Evolutionary conservation across 2,329 filamentous ascomycete genomes (phyloP).

Genomic region (Lecanosticta acicola): DNA sequence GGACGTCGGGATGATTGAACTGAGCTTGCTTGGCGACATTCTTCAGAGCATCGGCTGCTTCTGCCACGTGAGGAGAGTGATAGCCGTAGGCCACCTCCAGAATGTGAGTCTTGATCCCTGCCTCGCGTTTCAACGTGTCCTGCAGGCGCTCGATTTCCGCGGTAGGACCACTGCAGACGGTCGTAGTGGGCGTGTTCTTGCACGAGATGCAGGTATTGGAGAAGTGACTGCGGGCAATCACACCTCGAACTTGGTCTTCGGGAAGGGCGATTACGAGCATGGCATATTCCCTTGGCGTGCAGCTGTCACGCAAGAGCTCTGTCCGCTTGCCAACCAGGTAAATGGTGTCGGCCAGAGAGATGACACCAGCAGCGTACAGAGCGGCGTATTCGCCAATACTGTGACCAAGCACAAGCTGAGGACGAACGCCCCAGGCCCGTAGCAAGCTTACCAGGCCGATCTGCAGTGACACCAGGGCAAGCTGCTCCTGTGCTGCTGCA

Average conservation of each 20-base stretch:
- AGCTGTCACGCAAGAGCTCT: conserved; percentile 26
- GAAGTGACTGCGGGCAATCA: not conserved
- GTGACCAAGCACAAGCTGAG: conserved; percentile 28
- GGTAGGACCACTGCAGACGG: conserved; percentile 21
- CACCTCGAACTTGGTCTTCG: no score
- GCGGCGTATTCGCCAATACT: conserved; percentile 39
- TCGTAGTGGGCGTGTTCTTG: conserved; percentile 22
- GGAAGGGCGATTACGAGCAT: conserved; percentile 27
- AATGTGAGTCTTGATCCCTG: conserved; percentile 8
- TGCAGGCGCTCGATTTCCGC: conserved; percentile 11
- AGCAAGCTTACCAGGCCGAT: conserved; percentile 35
- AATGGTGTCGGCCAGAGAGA: conserved; percentile 31
- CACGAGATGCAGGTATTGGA: conserved; percentile 21
- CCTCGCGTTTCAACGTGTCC: conserved; percentile 5
- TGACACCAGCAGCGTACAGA: conserved; percentile 32
- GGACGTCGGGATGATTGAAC: conserved; percentile 24
- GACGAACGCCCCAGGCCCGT: conserved; percentile 27
- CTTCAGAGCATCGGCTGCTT: conserved; percentile 24
- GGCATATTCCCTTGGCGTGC: conserved; percentile 17
- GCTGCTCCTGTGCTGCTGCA: conserved; percentile 29
- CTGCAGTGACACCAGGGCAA: conserved; percentile 37
- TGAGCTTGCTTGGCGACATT: conserved; percentile 3
- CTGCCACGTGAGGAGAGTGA: conserved; percentile 29
- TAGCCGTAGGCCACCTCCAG: conserved; percentile 29
- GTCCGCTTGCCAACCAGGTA: conserved; percentile 35